Conservation (phyloP, 208 protist species). For the Trypanosomatidae sp. region DNA sequence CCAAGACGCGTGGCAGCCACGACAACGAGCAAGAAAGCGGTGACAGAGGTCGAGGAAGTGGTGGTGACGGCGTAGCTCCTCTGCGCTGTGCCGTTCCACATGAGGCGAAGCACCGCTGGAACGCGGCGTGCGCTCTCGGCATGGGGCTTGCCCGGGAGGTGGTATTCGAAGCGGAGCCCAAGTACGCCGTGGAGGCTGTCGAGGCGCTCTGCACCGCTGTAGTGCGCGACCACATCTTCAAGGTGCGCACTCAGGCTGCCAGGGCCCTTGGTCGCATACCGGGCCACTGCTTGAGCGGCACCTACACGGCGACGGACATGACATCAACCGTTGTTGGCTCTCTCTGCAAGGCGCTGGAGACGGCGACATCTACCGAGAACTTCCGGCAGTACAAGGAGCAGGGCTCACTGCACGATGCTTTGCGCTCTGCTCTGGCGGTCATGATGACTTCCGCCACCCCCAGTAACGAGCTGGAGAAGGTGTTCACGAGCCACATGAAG, state of each 20-base stretch:
- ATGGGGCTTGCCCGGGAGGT: slow-evolving; percentile 47
- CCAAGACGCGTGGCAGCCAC: slow-evolving; percentile 21
- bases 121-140: slow-evolving; percentile 72
- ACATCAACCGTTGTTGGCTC: slow-evolving; percentile 46
- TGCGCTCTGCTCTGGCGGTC: slow-evolving; percentile 32
- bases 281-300: slow-evolving; percentile 24
- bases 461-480: slow-evolving; percentile 54
- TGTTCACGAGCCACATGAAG: slow-evolving; percentile 45
- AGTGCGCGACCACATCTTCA: slow-evolving; percentile 69
- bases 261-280: slow-evolving; percentile 42
- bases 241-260: slow-evolving; percentile 83
- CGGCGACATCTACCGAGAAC: slow-evolving; percentile 46
- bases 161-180: slow-evolving; percentile 73
- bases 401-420: slow-evolving; percentile 40
- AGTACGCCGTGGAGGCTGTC: slow-evolving; percentile 44
- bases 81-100: slow-evolving; percentile 18
- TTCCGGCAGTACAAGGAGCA: slow-evolving; percentile 74
- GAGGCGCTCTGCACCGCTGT: slow-evolving; percentile 50
- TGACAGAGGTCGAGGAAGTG: neutral
- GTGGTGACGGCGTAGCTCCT: neutral
- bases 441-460: slow-evolving; percentile 53
- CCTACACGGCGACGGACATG: slow-evolving; percentile 40
- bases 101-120: slow-evolving; percentile 81
- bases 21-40: neutral
- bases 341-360: slow-evolving; percentile 63